Base-by-base conservation (phyloP, 805 yeast genomes). In the Isabelozyma heimii region DNA sequence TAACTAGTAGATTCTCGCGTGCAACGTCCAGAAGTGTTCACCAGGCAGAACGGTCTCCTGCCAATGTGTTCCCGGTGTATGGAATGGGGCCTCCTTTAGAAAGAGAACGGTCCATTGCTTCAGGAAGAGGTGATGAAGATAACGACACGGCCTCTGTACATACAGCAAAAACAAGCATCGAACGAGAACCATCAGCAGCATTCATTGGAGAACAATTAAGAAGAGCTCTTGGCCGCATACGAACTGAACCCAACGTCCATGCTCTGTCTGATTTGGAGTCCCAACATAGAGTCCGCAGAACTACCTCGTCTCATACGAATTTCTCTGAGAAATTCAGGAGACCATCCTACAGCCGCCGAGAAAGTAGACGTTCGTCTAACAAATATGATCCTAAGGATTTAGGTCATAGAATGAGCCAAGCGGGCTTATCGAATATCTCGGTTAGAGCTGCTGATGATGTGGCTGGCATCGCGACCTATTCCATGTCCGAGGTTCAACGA, bases 61-160 rank as follows among this genome's bases (percentile, higher is more conserved):
- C 80, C 24, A 89, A 89, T 51, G 91, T 87, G 1, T 87, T 87
- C 66, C 94, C 95, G 0, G 91, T 87, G 2, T 73, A 74, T 55
- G 92, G 89, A 1, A 86, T 87, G 92, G 91, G 89, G 1, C 74
- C 72, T 9, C 87, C 92, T 2, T 62, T 80, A 40, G 66, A 64
- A 26, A 69, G 78, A 47, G 91, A 87, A 56, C 68, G 67, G 42
- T 72, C 84, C 0, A 82, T 87, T 47, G 89, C 89, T 4, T 55
- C 60, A 6, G 64, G 62, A 2, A 35, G 46, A 30, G 27, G n/a
- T 16, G 10, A 16, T 10, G 45, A 42, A 12, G 15, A 20, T 16
- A 17, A 35, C 6, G 39, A 28, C 37, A 9, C 39, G 16, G 39
- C 39, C n/a, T 16, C 45, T 26, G 13, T 26, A 8, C 43, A 26